These are phyloP conservation scores for Serendipita sp. DNA, from an alignment of 768 basidiomycete species.

Conservation along the genomic window DNA sequence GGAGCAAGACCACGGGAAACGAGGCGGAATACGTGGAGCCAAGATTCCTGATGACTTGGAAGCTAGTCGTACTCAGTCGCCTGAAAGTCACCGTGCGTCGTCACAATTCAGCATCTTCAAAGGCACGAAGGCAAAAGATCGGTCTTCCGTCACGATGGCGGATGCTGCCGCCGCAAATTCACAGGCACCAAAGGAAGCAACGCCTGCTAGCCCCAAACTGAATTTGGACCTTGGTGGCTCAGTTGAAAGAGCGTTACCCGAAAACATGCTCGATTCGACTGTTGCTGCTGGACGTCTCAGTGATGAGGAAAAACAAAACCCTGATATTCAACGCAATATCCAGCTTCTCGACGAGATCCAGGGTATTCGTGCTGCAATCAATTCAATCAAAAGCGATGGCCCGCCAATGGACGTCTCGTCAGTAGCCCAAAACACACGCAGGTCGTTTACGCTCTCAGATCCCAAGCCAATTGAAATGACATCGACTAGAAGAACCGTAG, in stretches of 20 bases:
- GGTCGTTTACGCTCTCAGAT: background rate
- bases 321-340: slow-evolving; percentile 49
- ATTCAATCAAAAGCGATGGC: slow-evolving; percentile 20
- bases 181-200: slow-evolving; percentile 32
- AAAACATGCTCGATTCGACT: slow-evolving; percentile 39
- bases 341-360: slow-evolving; percentile 62
- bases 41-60: slow-evolving; percentile 29
- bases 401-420: background rate
- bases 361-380: slow-evolving; percentile 64
- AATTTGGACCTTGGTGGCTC: slow-evolving; percentile 58
- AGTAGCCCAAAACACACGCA: background rate
- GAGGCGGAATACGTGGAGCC: slow-evolving; percentile 25
- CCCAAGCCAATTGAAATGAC: background rate
- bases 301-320: slow-evolving; percentile 31
- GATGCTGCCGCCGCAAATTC: slow-evolving; percentile 50
- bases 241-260: slow-evolving; percentile 60
- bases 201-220: slow-evolving; percentile 22
- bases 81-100: slow-evolving; percentile 17
- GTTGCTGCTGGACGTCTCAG: slow-evolving; percentile 23
- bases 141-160: slow-evolving; percentile 39
- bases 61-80: slow-evolving; percentile 26
- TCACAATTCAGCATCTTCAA: slow-evolving; percentile 31
- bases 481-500: slow-evolving; percentile 21
- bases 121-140: slow-evolving; percentile 22
- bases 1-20: slow-evolving; percentile 68